Evolutionary conservation across 2,329 filamentous ascomycete species (phyloP).

Genomic region (Aschersonia sp.): DNA sequence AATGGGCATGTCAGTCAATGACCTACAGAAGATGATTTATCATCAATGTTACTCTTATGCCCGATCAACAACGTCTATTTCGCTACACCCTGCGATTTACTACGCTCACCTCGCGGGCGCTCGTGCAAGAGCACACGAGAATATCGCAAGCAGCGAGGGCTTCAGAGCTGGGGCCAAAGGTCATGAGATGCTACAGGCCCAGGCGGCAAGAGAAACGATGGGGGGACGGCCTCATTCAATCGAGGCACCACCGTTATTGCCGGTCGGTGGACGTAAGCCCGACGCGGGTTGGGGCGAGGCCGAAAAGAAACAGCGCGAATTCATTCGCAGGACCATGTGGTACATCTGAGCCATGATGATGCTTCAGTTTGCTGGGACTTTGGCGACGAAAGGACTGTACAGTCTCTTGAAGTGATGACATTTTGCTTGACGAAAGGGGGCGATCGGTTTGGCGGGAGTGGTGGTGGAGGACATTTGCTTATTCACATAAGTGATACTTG

Average conservation of each 20-base stretch:
- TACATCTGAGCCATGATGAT: conserved; percentile 17
- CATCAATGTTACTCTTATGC: conserved; percentile 91
- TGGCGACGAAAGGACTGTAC: neutral
- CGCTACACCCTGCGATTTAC: conserved; percentile 79
- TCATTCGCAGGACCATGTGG: conserved; percentile 28
- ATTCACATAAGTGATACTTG: neutral
- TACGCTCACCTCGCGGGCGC: conserved; percentile 84
- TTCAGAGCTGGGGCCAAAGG: conserved; percentile 28
- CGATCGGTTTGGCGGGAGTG: neutral
- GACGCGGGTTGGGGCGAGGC: neutral
- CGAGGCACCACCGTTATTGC: conserved; percentile 14
- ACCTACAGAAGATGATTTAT: conserved; percentile 79
- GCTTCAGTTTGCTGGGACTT: neutral
- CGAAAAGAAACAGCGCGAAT: conserved; percentile 18
- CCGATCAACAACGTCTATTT: conserved; percentile 84
- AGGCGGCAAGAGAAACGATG: conserved; percentile 20
- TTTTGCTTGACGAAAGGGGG: neutral
- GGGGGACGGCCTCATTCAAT: conserved; percentile 8
- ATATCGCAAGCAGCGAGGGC: conserved; percentile 28
- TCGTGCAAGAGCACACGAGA: conserved; percentile 64
- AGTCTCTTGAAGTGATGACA: neutral
- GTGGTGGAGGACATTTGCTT: neutral
- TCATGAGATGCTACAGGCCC: conserved; percentile 22
- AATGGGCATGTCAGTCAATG: conserved; percentile 47
- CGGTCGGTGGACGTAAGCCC: conserved; percentile 14